A percentile compares a stretch with the other conserved stretches of the same genome.
Conservation (phyloP, 768 basidiomycete genomes). For the Tylopilus plumbeoviolaceoides region DNA sequence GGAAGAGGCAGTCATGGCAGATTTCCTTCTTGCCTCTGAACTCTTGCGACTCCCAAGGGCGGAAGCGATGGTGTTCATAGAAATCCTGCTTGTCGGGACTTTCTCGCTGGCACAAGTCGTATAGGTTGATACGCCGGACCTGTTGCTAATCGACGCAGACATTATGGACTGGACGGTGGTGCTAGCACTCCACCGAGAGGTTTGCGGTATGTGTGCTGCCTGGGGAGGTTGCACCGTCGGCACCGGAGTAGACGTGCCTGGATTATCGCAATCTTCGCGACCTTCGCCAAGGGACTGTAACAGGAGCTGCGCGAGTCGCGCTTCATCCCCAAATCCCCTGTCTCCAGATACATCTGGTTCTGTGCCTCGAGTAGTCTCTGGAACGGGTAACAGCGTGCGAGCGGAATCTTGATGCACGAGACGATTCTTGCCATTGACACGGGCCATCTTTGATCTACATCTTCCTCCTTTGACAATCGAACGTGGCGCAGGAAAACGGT, state of each 20-base stretch:
- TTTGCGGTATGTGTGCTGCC: conserved; percentile 16
- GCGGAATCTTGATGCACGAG: conserved; percentile 27
- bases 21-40: conserved; percentile 26
- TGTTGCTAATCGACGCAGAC: conserved; percentile 25
- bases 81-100: conserved; percentile 23
- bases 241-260: conserved; percentile 2
- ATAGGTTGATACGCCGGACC: conserved; percentile 26
- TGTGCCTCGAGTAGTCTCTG: conserved; percentile 11
- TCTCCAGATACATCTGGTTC: conserved; percentile 17
- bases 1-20: conserved; percentile 21
- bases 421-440: conserved; percentile 16
- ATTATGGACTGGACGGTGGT: conserved; percentile 26
- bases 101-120: conserved; percentile 27
- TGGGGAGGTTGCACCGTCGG: conserved; percentile 13
- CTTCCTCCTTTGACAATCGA: conserved; percentile 24
- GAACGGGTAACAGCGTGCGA: conserved; percentile 23
- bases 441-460: conserved; percentile 15
- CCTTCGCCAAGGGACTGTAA: conserved; percentile 26
- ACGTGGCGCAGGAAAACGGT: conserved; percentile 32
- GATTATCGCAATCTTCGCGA: conserved; percentile 1
- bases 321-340: conserved; percentile 27
- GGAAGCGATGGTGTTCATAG: conserved; percentile 25
- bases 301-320: conserved; percentile 26
- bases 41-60: conserved; percentile 26
- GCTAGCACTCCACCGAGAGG: conserved; percentile 31